Evolutionary conservation across 2,329 filamentous ascomycete species (phyloP), one percentile per base, ranked within the genome.

Genomic region (Aspergillus clavatus): DNA sequence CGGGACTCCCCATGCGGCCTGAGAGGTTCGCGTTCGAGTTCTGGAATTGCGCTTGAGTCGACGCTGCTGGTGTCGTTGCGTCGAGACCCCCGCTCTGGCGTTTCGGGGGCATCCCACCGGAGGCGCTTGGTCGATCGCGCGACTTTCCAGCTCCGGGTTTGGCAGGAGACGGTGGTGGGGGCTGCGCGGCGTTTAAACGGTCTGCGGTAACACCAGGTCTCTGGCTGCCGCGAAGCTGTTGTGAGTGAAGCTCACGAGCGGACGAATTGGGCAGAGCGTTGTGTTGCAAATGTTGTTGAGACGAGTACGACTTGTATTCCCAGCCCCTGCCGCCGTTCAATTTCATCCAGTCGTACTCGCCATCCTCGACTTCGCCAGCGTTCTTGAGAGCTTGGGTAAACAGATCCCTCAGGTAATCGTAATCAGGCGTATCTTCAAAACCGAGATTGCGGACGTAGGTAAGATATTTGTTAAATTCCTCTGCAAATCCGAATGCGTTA

Each of bases 261-360:
- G 90, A 94, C 37, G 87, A 82, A 66, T 90, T 89, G 54, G 85
- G 87, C 59, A 86, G 76, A 48, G 76, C 79, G 70, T 89, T 89
- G 66, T 84, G 80, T 73, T 88, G 87, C 57, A 88, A 76, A 68
- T 87, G 84, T 60, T 86, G 84, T 69, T 88, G 79, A 18, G 81
- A 80, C 39, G 81, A 76, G 61, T 85, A 82, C 48, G 78, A 74
- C 65, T 86, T 86, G 69, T 84, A 87, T 72, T 95, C 89, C 88
- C 88, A 95, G 52, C 89, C 89, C 72, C 95, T 93, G 58, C 84
- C 84, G 72, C 89, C 88, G 75, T 89, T 93, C 59, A 95, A 78
- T 79, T 95, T 96, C 89, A 97, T 95, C 93, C 93, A 98, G 74
- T 98, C 93, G 70, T 97, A 98, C 69, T 97, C 91, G 63, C 93